A percentile compares a stretch with the other conserved stretches of the same genome.
Evolutionary conservation across 164 flowering plant species (phyloP).

Genomic region (Houttuynia cordata): DNA sequence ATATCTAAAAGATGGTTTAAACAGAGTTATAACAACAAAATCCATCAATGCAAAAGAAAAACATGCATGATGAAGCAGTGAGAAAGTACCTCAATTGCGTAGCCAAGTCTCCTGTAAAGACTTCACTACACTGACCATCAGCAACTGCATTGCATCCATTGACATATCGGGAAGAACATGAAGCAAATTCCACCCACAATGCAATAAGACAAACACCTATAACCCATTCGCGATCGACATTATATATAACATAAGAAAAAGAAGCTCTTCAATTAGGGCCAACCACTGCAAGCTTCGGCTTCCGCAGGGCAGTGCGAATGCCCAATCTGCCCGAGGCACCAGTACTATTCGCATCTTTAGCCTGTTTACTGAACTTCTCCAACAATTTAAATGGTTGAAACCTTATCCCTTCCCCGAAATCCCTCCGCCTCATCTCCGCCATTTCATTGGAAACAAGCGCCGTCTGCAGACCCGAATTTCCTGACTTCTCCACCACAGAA

Average conservation of each 20-base stretch:
- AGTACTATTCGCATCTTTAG: conserved; percentile 18
- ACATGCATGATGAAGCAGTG: too few species aligned
- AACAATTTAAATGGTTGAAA: conserved; percentile 46
- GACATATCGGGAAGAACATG: conserved; percentile 82
- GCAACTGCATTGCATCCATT: conserved; percentile 57
- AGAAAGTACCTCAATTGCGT: conserved; percentile 53
- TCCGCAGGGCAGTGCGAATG: conserved; percentile 46
- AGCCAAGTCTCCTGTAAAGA: conserved; percentile 77
- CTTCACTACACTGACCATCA: conserved; percentile 66
- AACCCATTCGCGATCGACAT: neutral
- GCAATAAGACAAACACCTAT: conserved; percentile 1
- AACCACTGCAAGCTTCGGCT: conserved; percentile 88
- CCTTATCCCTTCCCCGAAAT: conserved; percentile 64
- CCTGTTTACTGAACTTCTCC: conserved; percentile 46
- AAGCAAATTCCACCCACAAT: conserved; percentile 10
- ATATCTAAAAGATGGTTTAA: too few species aligned
- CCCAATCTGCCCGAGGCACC: conserved; percentile 19
- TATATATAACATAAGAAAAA: neutral
- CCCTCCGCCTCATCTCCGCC: conserved; percentile 34
- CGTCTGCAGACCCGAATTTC: conserved; percentile 6
- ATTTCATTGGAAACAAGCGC: conserved; percentile 21
- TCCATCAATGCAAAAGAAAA: too few species aligned
- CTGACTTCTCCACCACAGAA: conserved; percentile 42
- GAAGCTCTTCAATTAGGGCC: conserved; percentile 11
- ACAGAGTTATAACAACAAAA: too few species aligned